phyloP scores from a whole-genome alignment of 108 stramenopile species.

The Epithemia pelagica region DNA sequence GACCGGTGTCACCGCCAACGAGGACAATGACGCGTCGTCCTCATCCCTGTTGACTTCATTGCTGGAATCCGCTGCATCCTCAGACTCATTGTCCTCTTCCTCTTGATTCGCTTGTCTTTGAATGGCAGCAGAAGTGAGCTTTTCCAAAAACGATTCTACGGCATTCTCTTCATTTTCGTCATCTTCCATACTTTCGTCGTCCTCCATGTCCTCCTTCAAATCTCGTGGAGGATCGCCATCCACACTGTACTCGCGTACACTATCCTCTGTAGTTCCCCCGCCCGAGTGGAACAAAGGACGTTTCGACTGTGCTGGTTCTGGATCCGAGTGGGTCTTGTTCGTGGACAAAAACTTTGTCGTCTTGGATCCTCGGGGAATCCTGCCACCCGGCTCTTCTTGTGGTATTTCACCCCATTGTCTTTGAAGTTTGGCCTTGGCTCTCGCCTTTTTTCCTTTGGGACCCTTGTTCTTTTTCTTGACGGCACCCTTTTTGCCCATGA shows the following conservation, averaged over 20 bases:
- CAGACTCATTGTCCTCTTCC: conserved; percentile 10
- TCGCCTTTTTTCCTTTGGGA: conserved; percentile 82
- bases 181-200: neutral
- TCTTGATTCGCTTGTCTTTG: conserved; percentile 2
- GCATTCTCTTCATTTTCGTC: conserved; percentile 12
- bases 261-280: too few species aligned
- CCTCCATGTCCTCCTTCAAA: neutral
- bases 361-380: too few species aligned
- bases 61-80: neutral
- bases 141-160: neutral
- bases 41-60: conserved; percentile 11
- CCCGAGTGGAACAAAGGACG: conserved; percentile 31
- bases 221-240: neutral
- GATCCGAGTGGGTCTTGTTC: too few species aligned
- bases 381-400: too few species aligned
- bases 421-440: conserved; percentile 77
- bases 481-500: conserved; percentile 1
- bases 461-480: conserved; percentile 44
- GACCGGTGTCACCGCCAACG: neutral
- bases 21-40: conserved; percentile 17
- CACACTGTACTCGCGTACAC: neutral
- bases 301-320: conserved; percentile 12
- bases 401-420: conserved; percentile 72
- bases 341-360: too few species aligned
- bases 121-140: neutral